Base-by-base conservation (phyloP, 306 rosid genomes). In the Quercus mongolica region DNA sequence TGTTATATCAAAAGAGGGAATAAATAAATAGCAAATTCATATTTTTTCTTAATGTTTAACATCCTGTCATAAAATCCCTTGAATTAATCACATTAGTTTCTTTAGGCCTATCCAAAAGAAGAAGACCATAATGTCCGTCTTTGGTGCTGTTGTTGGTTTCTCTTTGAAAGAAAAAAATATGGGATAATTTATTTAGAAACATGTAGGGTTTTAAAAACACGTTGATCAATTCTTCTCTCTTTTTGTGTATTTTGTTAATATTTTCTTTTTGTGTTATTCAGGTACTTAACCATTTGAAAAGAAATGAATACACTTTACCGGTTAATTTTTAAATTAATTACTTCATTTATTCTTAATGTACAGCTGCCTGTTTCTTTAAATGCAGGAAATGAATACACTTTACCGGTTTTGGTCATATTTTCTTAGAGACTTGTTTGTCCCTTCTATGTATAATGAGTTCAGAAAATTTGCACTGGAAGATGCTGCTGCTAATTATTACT, bases 371-470 rank as follows among this genome's bases (percentile, higher is more conserved):
- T 56, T 35, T 46, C 74, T 63, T 77, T 55, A 30, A 56, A 51
- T 83, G 91, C 97, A 93, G 98, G 98, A 95, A 91, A 93, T 95
- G 99, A 95, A 95, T 83, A 93, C 97, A 49, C 77, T 95, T 19
- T 95, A 95, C 82, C 77, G 98, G 44, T 93, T 93, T 87, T 93
- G 99, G 98, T 91, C 87, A 65, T 93, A 89, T 89, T 95, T 91
- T 82, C 93, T 95, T 67, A 87, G 99, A 81, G 83, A 88, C 86
- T 20, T 86, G 92, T 95, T 95, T 83, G 88, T 85, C 71, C 83
- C 81, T 76, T 88, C 94, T 10, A 95, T 95, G 98, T 93, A 95
- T 73, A 78, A 90, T 3, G 97, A 95, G 76, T 95, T 95, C 80
- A 90, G 79, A 84, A 95, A 90, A 82, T 85, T 86, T 78, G 99